Percentiles rank a stretch among this genome's conserved stretches.
phyloP scores from a whole-genome alignment of 169 alveolate species.

The Cryptosporidium sp. region DNA sequence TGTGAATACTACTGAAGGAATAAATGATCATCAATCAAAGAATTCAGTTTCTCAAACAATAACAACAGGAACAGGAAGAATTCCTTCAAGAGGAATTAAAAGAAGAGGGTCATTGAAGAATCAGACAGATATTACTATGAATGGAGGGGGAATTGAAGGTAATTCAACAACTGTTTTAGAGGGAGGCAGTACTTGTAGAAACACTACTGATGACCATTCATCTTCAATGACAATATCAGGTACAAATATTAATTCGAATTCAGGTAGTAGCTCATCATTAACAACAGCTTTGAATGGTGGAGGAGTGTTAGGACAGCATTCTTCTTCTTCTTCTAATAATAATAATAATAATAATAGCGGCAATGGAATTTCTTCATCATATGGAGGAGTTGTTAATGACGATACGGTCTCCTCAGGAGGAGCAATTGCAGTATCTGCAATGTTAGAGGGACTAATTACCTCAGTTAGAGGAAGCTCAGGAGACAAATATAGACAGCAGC shows the following conservation, averaged over 20 bases:
- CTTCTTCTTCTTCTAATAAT: not conserved
- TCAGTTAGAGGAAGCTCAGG: conserved; percentile 67
- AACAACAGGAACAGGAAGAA: not conserved
- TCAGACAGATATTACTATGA: not conserved
- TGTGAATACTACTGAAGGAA: not conserved
- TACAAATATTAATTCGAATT: not conserved
- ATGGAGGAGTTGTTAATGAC: not conserved
- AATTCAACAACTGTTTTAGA: not conserved
- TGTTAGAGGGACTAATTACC: conserved; percentile 60
- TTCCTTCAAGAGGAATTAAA: conserved; percentile 49
- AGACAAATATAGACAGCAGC: conserved; percentile 68
- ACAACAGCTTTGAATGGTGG: not conserved
- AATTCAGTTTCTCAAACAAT: not conserved
- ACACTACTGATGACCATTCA: not conserved
- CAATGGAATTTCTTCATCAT: not conserved
- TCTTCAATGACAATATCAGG: not conserved
- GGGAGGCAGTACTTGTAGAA: not conserved
- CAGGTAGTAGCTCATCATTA: not conserved
- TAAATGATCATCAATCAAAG: no score
- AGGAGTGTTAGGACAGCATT: not conserved
- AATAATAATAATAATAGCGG: not conserved
- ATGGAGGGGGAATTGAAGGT: not conserved
- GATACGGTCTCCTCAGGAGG: conserved; percentile 44
- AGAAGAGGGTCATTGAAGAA: conserved; percentile 48
- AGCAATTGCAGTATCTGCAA: conserved; percentile 75